Percentiles rank a stretch among this genome's conserved stretches.
Conservation (phyloP, 345 rosid genomes). For the Capsella bursapastoris region DNA sequence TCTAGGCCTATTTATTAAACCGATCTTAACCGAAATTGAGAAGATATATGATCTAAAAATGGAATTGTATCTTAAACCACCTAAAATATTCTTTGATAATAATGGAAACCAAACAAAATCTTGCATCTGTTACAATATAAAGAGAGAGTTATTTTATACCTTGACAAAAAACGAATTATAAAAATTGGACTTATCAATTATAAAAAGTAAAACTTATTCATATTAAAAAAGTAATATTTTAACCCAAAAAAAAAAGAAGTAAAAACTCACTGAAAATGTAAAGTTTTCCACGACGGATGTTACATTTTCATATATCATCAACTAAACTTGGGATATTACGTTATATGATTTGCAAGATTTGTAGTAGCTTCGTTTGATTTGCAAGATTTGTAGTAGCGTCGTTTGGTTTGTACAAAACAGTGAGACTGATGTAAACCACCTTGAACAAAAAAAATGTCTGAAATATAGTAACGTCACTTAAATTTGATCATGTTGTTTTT, state of each 20-base stretch:
- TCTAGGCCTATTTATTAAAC: constrained; percentile 7
- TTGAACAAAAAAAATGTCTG: constrained; percentile 1
- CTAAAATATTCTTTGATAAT: neutral
- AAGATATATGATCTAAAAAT: neutral
- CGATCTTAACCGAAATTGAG: neutral
- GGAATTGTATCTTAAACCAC: neutral
- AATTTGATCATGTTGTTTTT: neutral
- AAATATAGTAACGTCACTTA: constrained; percentile 35
- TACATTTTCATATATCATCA: neutral
- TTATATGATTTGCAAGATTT: neutral
- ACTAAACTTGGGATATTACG: neutral
- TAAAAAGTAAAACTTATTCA: no score
- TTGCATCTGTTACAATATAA: neutral
- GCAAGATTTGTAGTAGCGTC: neutral
- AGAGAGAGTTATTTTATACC: no score
- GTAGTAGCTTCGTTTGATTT: no score
- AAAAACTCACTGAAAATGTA: no score
- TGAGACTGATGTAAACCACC: constrained; percentile 16
- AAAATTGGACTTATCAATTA: no score
- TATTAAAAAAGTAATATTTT: no score
- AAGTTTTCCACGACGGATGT: neutral
- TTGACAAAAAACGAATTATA: no score
- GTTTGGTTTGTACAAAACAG: constrained; percentile 35
- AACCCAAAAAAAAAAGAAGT: no score
- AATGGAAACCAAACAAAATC: neutral